A percentile compares a stretch with the other conserved stretches of the same genome.
Conservation (phyloP, 768 basidiomycete genomes). For the Leccinum arenicola region DNA sequence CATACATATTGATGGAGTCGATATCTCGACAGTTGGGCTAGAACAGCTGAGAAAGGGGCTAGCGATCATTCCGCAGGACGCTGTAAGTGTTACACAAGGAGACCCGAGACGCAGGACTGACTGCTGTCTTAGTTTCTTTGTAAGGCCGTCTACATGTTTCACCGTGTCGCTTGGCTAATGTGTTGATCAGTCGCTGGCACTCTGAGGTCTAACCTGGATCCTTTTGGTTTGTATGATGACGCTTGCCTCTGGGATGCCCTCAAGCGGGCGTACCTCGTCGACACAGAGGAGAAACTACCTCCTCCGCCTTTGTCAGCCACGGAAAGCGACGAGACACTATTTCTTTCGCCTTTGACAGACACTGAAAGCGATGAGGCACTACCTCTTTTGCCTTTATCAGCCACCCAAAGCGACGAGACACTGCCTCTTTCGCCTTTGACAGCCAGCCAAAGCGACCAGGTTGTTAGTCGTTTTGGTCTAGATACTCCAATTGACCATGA, state of each 20-base stretch:
- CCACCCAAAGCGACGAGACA: slow-evolving; percentile 28
- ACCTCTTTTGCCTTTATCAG: slow-evolving; percentile 29
- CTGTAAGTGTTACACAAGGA: slow-evolving; percentile 13
- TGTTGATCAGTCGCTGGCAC: slow-evolving; percentile 63
- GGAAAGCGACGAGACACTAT: slow-evolving; percentile 29
- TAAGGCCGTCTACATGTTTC: slow-evolving; percentile 6
- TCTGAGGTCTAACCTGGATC: slow-evolving; percentile 84
- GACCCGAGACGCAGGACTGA: not conserved
- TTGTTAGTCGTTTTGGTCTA: slow-evolving; percentile 62
- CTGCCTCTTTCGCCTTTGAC: slow-evolving; percentile 28
- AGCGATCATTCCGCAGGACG: slow-evolving; percentile 84
- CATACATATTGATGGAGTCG: slow-evolving; percentile 79
- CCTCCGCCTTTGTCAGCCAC: slow-evolving; percentile 31
- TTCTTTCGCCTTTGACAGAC: slow-evolving; percentile 29
- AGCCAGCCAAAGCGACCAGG: slow-evolving; percentile 37
- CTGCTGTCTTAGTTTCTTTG: slow-evolving; percentile 36
- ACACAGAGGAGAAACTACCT: slow-evolving; percentile 32
- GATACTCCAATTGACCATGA: slow-evolving; percentile 86
- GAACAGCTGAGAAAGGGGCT: slow-evolving; percentile 64
- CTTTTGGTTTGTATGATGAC: slow-evolving; percentile 80
- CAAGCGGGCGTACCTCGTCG: slow-evolving; percentile 79
- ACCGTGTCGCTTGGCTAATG: slow-evolving; percentile 7
- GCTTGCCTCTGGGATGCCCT: slow-evolving; percentile 85
- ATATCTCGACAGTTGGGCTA: slow-evolving; percentile 79
- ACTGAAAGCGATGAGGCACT: slow-evolving; percentile 36